Evolutionary conservation across 2,329 filamentous ascomycete species (phyloP).

Genomic region (Alternaria gaisen): DNA sequence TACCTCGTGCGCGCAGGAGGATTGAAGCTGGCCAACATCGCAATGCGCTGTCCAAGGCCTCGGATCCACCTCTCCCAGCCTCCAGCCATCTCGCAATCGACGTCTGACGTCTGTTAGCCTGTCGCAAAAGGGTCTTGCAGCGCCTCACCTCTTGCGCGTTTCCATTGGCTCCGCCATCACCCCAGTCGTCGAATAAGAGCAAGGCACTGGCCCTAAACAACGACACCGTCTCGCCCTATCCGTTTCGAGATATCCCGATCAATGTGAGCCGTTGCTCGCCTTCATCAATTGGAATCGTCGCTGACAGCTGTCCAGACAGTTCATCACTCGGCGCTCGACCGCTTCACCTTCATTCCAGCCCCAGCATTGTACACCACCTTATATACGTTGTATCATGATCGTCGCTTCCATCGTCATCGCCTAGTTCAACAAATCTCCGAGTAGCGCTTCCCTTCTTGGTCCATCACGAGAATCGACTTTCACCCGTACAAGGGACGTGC

Average conservation of each 20-base stretch:
- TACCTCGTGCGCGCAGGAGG: conserved; percentile 37
- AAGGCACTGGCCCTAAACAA: conserved; percentile 33
- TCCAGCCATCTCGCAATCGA: conserved; percentile 40
- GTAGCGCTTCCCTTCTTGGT: conserved; percentile 32
- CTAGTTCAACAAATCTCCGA: conserved; percentile 45
- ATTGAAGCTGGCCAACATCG: conserved; percentile 45
- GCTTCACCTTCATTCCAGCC: conserved; percentile 20
- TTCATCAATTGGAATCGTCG: conserved; percentile 19
- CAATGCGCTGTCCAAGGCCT: conserved; percentile 50
- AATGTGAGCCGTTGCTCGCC: conserved; percentile 33
- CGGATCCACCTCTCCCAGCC: conserved; percentile 44
- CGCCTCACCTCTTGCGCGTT: conserved; percentile 41
- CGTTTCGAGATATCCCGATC: conserved; percentile 43
- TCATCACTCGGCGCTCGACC: conserved; percentile 31
- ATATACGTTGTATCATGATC: conserved; percentile 32
- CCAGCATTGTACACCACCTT: conserved; percentile 15
- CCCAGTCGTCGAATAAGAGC: conserved; percentile 46
- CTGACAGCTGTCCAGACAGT: conserved; percentile 42
- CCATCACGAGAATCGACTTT: conserved; percentile 47
- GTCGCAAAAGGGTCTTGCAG: conserved; percentile 40
- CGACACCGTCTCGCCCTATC: conserved; percentile 42
- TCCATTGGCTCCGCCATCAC: conserved; percentile 44
- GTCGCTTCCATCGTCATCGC: conserved; percentile 28
- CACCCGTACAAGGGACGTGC: conserved; percentile 39
- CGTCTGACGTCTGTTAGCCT: conserved; percentile 48